phyloP scores from a whole-genome alignment of 169 alveolate species.

The Cryptosporidium baileyi region DNA sequence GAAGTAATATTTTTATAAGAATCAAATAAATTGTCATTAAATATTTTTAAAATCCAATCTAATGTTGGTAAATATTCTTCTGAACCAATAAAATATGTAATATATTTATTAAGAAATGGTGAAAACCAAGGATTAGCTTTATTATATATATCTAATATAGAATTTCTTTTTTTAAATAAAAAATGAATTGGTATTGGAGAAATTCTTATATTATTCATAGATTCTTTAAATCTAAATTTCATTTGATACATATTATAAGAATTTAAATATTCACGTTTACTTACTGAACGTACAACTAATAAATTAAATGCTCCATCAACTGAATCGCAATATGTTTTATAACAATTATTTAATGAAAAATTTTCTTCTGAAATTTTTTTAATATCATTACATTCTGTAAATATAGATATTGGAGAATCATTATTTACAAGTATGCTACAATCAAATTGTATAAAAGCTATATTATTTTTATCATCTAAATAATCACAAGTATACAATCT shows the following conservation, averaged over 20 bases:
- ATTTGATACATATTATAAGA: background rate
- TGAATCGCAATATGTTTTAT: background rate
- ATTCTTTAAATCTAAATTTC: slow-evolving; percentile 39
- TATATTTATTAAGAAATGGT: slow-evolving; percentile 14
- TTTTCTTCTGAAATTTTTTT: background rate
- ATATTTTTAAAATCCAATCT: background rate
- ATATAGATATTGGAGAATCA: background rate
- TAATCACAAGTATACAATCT: background rate
- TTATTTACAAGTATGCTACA: background rate
- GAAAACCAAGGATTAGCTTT: slow-evolving; percentile 7
- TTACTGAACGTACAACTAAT: background rate
- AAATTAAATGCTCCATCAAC: background rate
- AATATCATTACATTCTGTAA: background rate
- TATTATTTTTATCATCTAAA: background rate
- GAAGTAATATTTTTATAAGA: background rate
- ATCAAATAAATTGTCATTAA: background rate
- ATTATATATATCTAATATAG: background rate
- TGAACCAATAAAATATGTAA: slow-evolving; percentile 3
- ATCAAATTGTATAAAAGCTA: background rate
- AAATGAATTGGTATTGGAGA: slow-evolving; percentile 32
- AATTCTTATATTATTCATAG: background rate
- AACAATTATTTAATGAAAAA: background rate
- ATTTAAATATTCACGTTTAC: background rate
- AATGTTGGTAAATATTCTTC: slow-evolving; percentile 22
- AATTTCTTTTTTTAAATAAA: background rate